These are phyloP conservation scores for Ophiostoma ulmi DNA, from an alignment of 2,329 filamentous ascomycete species.

Conservation along the genomic window DNA sequence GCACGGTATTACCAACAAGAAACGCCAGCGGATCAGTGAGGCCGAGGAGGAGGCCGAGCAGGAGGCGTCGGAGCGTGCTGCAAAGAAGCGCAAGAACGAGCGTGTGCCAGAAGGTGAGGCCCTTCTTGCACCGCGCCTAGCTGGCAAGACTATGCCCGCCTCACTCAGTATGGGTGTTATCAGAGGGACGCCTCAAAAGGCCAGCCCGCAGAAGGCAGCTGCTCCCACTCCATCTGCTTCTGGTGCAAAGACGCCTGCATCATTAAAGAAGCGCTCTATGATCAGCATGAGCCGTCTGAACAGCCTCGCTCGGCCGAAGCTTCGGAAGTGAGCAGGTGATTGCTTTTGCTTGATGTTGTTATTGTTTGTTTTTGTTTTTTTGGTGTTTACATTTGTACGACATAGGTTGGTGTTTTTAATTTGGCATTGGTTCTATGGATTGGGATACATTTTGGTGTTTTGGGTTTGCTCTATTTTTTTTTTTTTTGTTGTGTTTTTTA, in stretches of 20 bases:
- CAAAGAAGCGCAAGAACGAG: constrained; percentile 55
- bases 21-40: constrained; percentile 54
- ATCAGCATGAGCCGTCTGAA: constrained; percentile 57
- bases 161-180: neutral
- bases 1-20: constrained; percentile 62
- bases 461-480: neutral
- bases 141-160: constrained; percentile 26
- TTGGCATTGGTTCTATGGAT: neutral
- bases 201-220: constrained; percentile 33
- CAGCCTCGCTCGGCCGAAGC: constrained; percentile 57
- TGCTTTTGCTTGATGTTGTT: neutral
- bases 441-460: constrained; percentile 16
- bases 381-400: constrained; percentile 15
- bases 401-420: constrained; percentile 12
- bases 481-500: neutral
- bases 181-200: constrained; percentile 21
- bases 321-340: constrained; percentile 37
- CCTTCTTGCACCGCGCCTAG: constrained; percentile 46
- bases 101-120: constrained; percentile 48
- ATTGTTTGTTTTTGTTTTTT: neutral
- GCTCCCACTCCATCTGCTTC: neutral
- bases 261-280: constrained; percentile 49
- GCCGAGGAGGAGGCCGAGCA: constrained; percentile 53
- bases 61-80: constrained; percentile 45
- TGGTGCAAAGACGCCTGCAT: constrained; percentile 36